These are phyloP conservation scores for Colletotrichum neosansevieriae DNA, from an alignment of 2,329 filamentous ascomycete genomes.

Conservation along the genomic window DNA sequence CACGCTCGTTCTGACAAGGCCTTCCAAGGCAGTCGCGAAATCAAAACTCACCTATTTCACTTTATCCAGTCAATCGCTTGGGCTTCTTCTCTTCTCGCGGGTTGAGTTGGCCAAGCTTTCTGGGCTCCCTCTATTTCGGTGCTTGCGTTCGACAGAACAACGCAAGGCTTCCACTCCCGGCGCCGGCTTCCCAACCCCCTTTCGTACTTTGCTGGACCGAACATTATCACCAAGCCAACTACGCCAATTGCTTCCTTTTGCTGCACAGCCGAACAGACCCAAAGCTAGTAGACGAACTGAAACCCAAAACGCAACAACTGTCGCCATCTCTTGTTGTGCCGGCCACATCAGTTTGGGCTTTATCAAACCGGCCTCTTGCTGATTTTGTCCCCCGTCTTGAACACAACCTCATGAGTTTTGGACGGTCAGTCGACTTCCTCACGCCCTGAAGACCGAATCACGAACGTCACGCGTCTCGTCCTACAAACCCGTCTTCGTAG, in stretches of 20 bases:
- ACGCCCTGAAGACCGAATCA: not conserved
- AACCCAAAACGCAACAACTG: slow-evolving; percentile 7
- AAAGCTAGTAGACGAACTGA: slow-evolving; percentile 15
- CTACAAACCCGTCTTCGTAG: too few relatives aligned
- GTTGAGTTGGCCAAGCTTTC: slow-evolving; percentile 22
- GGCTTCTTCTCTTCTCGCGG: slow-evolving; percentile 10
- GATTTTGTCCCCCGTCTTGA: not conserved
- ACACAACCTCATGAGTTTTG: slow-evolving; percentile 35
- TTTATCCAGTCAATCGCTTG: slow-evolving; percentile 19
- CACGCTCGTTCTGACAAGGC: slow-evolving; percentile 35
- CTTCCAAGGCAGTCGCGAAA: slow-evolving; percentile 29
- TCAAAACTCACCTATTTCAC: not conserved
- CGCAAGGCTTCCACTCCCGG: not conserved
- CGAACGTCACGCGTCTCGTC: not conserved
- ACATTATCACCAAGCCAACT: slow-evolving; percentile 26
- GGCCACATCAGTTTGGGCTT: slow-evolving; percentile 34
- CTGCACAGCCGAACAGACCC: not conserved
- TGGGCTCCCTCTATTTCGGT: not conserved
- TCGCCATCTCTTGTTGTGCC: slow-evolving; percentile 36
- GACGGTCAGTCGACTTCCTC: slow-evolving; percentile 21
- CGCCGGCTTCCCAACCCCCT: slow-evolving; percentile 18
- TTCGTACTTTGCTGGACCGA: not conserved
- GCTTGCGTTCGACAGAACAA: slow-evolving; percentile 1
- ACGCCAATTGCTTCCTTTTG: slow-evolving; percentile 16
- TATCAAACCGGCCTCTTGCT: slow-evolving; percentile 16